Evolutionary conservation across 805 yeast species (phyloP), one percentile per base, ranked within the genome.

Genomic region (Candida hungchunana): DNA sequence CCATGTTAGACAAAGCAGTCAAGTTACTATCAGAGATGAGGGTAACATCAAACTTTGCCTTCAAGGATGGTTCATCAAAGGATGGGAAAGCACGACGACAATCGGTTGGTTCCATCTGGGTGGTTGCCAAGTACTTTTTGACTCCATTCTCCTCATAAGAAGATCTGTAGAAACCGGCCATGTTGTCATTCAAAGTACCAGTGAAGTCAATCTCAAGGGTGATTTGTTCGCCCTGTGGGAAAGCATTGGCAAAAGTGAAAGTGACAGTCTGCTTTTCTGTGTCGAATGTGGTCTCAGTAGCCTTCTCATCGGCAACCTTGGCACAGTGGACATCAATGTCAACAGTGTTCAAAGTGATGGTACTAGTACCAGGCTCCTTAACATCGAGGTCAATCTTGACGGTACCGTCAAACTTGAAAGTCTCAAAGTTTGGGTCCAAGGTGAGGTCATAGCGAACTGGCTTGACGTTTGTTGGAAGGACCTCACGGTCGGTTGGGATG

Each of bases 81-180:
- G 83, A 82, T 22, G 95, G 95, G 70, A 84, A 84, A 8, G 93
- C 93, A 51, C 87, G 73, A 51, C 95, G 77, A 49, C 90, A 85
- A 55, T 84, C 93, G 15, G 90, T 81, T 17, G 94, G 79, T 63
- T 84, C 94, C 76, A 84, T 79, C 62, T 84, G 95, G 29, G 94
- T 82, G 30, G 89, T 79, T 29, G 87, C 85, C 71, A 83, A 69
- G 58, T 80, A 79, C 53, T 78, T 79, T 26, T 77, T 77, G 40
- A 69, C 67, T 16, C 86, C 83, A 15, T 43, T 18, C 44, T 80
- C 69, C 41, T 70, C 68, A 58, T 82, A 82, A 27, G 76, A 63
- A 14, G 87, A 79, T 51, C 84, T 71, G 66, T 83, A 83, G 63
- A 83, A 83, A 31, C 90, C 90, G 36, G 85, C 83, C 90, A 83